phyloP scores from a whole-genome alignment of 768 basidiomycete species.

The Tylopilus cervinicoccineus region DNA sequence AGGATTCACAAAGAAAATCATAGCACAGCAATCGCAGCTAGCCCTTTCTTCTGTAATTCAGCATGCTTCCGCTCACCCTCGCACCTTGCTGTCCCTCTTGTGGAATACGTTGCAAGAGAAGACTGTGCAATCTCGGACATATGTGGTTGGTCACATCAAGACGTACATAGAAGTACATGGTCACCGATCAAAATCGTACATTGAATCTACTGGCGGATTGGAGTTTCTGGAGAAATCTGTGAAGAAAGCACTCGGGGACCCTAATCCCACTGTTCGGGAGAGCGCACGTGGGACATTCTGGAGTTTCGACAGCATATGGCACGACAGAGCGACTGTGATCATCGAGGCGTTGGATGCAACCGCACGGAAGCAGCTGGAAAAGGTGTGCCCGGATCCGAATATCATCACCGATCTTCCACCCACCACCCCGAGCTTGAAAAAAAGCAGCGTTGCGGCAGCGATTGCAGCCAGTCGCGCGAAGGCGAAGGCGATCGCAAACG shows the following conservation, averaged over 20 bases:
- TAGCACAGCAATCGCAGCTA: conserved; percentile 80
- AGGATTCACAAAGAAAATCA: conserved; percentile 88
- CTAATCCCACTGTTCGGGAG: conserved; percentile 78
- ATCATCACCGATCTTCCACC: conserved; percentile 38
- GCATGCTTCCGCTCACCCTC: conserved; percentile 67
- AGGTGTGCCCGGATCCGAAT: conserved; percentile 66
- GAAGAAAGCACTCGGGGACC: conserved; percentile 69
- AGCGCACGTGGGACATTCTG: conserved; percentile 72
- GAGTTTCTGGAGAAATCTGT: conserved; percentile 73
- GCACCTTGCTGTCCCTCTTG: conserved; percentile 63
- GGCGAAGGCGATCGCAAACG: conserved; percentile 77
- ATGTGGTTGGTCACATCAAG: conserved; percentile 65
- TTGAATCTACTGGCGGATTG: conserved; percentile 65
- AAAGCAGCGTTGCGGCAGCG: conserved; percentile 78
- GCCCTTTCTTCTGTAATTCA: conserved; percentile 64
- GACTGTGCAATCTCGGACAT: conserved; percentile 68
- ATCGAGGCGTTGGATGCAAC: conserved; percentile 62
- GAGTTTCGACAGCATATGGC: conserved; percentile 76
- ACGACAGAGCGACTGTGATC: conserved; percentile 58
- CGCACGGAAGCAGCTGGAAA: conserved; percentile 82
- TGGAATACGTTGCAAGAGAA: conserved; percentile 75
- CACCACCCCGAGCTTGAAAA: conserved; percentile 61
- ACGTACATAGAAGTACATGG: conserved; percentile 74
- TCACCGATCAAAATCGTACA: conserved; percentile 51
- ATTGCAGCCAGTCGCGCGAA: conserved; percentile 90